These are phyloP conservation scores for Puccinia novopanici DNA, from an alignment of 1,284 basidiomycete genomes.

Conservation along the genomic window DNA sequence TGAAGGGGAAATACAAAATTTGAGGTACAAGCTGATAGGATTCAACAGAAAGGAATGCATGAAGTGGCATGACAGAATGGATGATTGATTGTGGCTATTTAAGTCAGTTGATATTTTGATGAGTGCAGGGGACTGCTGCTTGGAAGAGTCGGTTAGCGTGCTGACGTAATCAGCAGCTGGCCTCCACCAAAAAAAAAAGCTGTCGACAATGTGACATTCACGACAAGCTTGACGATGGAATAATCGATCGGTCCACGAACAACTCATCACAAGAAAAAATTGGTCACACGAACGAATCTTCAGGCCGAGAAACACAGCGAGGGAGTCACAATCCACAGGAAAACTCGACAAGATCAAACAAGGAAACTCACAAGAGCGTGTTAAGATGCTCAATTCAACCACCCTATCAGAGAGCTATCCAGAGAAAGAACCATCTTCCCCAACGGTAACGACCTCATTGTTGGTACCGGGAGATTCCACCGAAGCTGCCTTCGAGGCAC, in stretches of 20 bases:
- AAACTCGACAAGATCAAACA: neutral
- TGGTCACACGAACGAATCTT: neutral
- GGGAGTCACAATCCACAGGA: neutral
- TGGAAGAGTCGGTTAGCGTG: neutral
- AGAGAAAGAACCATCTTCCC: neutral
- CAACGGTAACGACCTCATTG: constrained; percentile 11
- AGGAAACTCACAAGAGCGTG: neutral
- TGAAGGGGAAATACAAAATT: no score
- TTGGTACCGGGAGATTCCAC: constrained; percentile 28
- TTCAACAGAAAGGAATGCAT: no score
- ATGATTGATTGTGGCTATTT: no score
- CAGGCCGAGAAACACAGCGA: neutral
- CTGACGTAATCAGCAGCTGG: constrained; percentile 9
- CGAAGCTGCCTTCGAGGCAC: constrained; percentile 7
- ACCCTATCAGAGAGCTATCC: neutral
- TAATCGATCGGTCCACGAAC: neutral
- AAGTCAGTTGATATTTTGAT: no score
- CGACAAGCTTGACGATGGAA: neutral
- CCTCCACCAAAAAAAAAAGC: neutral
- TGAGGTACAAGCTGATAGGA: no score
- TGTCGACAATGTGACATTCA: neutral
- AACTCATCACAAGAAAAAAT: neutral
- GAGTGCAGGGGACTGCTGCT: neutral
- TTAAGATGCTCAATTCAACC: constrained; percentile 24
- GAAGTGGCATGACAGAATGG: no score